Percentiles rank a stretch among this genome's conserved stretches.
Conservation (phyloP, 1,139 yeast species). For the Suhomyces atakaporum region DNA sequence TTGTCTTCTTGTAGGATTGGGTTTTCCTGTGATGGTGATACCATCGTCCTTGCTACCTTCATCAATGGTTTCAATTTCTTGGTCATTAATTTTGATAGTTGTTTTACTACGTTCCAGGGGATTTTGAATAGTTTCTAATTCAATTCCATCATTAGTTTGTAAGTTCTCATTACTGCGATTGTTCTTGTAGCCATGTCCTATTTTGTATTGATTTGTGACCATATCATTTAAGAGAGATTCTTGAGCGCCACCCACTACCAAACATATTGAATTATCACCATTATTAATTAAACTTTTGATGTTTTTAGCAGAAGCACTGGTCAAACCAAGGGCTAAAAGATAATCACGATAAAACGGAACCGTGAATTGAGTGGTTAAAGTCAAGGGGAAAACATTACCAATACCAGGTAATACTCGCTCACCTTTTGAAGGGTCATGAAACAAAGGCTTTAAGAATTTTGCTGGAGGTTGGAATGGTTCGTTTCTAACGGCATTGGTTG, state of each 20-base stretch:
- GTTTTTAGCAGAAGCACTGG: conserved; percentile 79
- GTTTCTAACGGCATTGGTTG: conserved; percentile 67
- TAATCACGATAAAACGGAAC: conserved; percentile 92
- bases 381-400: conserved; percentile 68
- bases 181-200: conserved; percentile 46
- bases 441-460: conserved; percentile 51
- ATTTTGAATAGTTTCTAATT: not conserved
- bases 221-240: conserved; percentile 67
- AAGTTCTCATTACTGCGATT: no score
- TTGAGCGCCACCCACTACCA: conserved; percentile 95
- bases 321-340: conserved; percentile 74
- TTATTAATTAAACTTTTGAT: conserved; percentile 63
- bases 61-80: not conserved
- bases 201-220: conserved; percentile 36
- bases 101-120: not conserved
- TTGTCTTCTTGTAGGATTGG: conserved; percentile 19
- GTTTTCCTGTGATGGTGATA: not conserved
- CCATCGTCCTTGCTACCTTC: not conserved
- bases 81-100: not conserved
- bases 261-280: conserved; percentile 75
- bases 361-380: conserved; percentile 80
- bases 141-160: no score
- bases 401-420: conserved; percentile 77
- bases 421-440: conserved; percentile 44
- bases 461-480: conserved; percentile 51